phyloP scores from a whole-genome alignment of 805 yeast species.

The Suhomyces sp. region DNA sequence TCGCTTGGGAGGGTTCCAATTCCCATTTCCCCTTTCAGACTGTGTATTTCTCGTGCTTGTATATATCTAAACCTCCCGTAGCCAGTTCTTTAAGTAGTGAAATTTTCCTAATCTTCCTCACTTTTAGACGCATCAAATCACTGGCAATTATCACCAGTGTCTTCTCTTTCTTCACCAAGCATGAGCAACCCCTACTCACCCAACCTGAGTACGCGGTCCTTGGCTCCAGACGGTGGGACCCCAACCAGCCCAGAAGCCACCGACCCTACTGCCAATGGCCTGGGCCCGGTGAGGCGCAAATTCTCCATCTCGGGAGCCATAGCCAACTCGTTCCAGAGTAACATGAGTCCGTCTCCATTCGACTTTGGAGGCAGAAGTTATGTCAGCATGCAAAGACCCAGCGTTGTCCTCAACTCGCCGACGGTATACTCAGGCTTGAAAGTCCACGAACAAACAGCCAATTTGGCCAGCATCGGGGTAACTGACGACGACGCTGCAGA shows the following conservation, averaged over 20 bases:
- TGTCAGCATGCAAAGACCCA: constrained; percentile 32
- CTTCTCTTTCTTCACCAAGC: neutral
- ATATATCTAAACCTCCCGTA: too few species aligned
- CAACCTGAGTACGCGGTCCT: neutral
- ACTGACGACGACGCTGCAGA: constrained; percentile 28
- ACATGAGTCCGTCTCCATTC: constrained; percentile 19
- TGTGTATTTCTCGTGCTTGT: too few species aligned
- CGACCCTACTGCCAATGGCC: neutral
- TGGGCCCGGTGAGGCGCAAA: constrained; percentile 9
- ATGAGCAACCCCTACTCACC: constrained; percentile 6
- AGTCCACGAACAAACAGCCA: constrained; percentile 58
- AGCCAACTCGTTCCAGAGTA: constrained; percentile 11
- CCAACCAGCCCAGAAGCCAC: neutral
- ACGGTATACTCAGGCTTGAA: constrained; percentile 48
- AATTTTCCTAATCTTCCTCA: too few species aligned
- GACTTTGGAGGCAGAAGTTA: constrained; percentile 42
- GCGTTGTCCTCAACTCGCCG: constrained; percentile 36
- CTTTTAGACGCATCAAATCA: too few species aligned
- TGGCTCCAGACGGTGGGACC: neutral
- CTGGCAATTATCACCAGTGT: too few species aligned
- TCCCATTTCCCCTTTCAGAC: too few species aligned
- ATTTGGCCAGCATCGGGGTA: constrained; percentile 57
- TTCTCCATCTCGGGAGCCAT: constrained; percentile 15
- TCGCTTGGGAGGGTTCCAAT: too few species aligned
- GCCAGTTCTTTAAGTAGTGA: too few species aligned